Percentiles rank a stretch among this genome's conserved stretches.
Conservation (phyloP, 768 basidiomycete species). For the Xerocomellus amylosporus region DNA sequence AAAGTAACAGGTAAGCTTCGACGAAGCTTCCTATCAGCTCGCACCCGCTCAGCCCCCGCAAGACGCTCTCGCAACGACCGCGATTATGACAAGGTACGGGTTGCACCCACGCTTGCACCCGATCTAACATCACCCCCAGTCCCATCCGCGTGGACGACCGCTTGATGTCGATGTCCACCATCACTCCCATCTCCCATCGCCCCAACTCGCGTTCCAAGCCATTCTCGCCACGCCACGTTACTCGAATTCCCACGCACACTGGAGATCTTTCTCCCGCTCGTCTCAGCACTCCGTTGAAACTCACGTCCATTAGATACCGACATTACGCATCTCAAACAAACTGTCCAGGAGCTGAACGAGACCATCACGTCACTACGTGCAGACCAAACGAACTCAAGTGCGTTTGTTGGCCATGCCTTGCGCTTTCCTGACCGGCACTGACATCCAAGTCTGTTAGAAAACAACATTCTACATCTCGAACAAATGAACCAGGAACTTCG, state of each 20-base stretch:
- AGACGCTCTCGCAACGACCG: constrained; percentile 47
- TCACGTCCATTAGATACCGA: constrained; percentile 45
- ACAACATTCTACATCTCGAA: too few relatives aligned
- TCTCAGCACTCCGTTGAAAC: constrained; percentile 25
- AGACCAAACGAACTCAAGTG: too few relatives aligned
- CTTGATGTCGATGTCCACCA: too few relatives aligned
- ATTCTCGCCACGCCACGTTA: constrained; percentile 12
- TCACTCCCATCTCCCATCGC: too few relatives aligned
- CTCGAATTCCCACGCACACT: constrained; percentile 15
- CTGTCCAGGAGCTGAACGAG: constrained; percentile 22
- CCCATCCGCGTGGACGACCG: too few relatives aligned
- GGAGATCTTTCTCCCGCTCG: constrained; percentile 37
- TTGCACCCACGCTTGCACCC: fast-evolving
- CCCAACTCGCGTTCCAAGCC: constrained; percentile 4
- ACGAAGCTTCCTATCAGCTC: constrained; percentile 15
- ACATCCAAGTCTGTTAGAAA: too few relatives aligned
- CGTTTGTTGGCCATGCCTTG: too few relatives aligned
- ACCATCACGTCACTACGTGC: too few relatives aligned
- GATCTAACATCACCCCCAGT: constrained; percentile 5
- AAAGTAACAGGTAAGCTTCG: too few relatives aligned
- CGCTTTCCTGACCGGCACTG: too few relatives aligned
- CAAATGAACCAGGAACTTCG: too few relatives aligned
- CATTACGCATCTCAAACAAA: too few relatives aligned
- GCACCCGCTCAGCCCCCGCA: constrained; percentile 44
- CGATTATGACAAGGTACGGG: constrained; percentile 30